Conservation (phyloP, 345 rosid species). For the Salix udensis region DNA sequence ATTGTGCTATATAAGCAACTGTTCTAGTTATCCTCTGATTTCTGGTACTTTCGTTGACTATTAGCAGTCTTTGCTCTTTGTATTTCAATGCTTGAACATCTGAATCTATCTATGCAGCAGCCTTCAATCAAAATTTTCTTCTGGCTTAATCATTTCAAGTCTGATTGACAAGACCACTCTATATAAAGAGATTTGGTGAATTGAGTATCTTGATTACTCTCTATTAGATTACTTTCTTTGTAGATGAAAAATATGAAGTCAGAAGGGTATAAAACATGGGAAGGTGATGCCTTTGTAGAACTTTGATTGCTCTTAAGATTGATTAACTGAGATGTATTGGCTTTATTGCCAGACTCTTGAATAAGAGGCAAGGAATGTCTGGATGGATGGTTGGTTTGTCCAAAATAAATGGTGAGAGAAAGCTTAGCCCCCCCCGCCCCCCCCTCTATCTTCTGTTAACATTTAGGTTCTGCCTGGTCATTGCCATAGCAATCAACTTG, state of each 20-base stretch:
- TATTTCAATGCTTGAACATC: background rate
- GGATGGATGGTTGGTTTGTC: background rate
- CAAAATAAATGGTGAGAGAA: background rate
- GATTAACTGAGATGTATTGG: background rate
- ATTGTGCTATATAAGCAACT: background rate
- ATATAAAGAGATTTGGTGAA: background rate
- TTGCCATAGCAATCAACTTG: background rate
- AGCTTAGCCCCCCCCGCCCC: background rate
- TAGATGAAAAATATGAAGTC: background rate
- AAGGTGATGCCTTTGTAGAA: background rate
- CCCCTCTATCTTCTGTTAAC: too few relatives aligned
- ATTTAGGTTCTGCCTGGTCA: too few relatives aligned
- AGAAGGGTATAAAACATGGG: background rate
- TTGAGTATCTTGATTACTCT: background rate
- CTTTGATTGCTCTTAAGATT: background rate
- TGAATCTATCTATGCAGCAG: background rate
- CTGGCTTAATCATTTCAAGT: background rate
- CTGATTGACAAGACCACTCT: background rate
- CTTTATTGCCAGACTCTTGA: background rate
- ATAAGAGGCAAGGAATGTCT: background rate
- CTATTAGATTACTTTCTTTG: background rate
- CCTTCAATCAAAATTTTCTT: background rate
- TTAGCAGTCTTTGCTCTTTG: background rate
- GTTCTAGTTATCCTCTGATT: background rate
- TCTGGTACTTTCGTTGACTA: background rate